Percentiles rank a stretch among this genome's conserved stretches.
Evolutionary conservation across 2,329 filamentous ascomycete species (phyloP).

Genomic region (Juglanconis juglandina): DNA sequence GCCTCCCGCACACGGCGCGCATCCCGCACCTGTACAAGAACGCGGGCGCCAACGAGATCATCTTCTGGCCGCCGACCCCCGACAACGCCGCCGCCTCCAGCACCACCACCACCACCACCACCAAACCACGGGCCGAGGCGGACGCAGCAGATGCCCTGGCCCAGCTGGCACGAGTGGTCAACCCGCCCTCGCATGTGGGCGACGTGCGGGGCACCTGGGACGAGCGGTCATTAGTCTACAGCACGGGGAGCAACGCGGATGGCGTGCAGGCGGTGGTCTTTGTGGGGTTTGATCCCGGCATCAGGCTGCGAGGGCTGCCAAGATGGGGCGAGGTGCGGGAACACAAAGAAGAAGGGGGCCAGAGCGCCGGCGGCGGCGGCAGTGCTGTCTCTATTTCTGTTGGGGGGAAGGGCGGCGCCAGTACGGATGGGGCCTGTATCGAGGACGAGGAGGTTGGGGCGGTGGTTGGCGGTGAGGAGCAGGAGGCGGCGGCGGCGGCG

Average conservation of each 20-base stretch:
- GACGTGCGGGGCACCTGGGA: conserved; percentile 41
- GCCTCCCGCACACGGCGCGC: conserved; percentile 13
- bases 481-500: neutral
- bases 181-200: conserved; percentile 33
- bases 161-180: conserved; percentile 36
- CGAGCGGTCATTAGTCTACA: conserved; percentile 46
- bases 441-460: neutral
- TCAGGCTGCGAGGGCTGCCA: conserved; percentile 28
- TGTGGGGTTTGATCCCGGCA: conserved; percentile 40
- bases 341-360: neutral
- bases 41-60: conserved; percentile 17
- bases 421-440: no score
- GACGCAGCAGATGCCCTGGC: conserved; percentile 28
- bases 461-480: neutral
- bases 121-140: neutral
- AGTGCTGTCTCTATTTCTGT: neutral
- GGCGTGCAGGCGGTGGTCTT: conserved; percentile 36
- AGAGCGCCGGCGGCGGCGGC: neutral
- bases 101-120: neutral
- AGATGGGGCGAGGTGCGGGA: conserved; percentile 21
- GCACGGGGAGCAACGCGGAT: conserved; percentile 27
- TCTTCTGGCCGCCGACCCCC: conserved; percentile 35
- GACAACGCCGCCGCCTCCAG: conserved; percentile 16
- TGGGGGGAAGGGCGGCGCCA: no score
- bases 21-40: conserved; percentile 24